Evolutionary conservation across 208 protist genomes (phyloP).

Genomic region (Porcisia hertigi): DNA sequence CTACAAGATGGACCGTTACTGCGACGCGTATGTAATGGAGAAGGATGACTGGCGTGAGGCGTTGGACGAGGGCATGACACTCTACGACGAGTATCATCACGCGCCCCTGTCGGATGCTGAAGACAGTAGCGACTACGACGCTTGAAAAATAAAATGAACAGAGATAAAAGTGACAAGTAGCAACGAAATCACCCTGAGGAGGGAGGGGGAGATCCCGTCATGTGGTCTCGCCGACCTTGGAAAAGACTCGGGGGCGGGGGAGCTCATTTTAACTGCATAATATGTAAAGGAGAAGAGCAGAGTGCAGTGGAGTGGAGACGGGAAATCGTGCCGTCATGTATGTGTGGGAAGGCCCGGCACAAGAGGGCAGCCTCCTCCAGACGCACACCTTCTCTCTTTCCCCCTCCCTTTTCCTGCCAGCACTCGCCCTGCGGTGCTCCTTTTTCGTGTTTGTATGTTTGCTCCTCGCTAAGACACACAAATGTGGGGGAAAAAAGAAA

Average conservation of each 20-base stretch:
- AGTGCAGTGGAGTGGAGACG: background rate
- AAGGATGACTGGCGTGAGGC: constrained; percentile 77
- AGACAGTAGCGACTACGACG: constrained; percentile 22
- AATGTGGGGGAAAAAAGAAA: background rate
- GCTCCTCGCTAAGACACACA: too few species aligned
- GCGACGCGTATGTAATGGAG: constrained; percentile 60
- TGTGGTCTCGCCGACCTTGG: background rate
- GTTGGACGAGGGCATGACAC: constrained; percentile 59
- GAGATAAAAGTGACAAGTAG: background rate
- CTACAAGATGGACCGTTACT: constrained; percentile 43
- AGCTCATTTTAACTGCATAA: too few species aligned
- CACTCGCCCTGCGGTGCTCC: background rate
- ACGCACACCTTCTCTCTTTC: background rate
- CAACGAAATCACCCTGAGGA: background rate
- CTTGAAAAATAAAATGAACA: background rate
- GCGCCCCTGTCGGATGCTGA: constrained; percentile 38
- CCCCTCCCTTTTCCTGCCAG: background rate
- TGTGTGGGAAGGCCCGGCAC: background rate
- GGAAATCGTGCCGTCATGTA: too few species aligned
- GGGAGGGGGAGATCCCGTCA: background rate
- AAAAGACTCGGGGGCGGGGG: too few species aligned
- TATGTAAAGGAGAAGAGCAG: background rate
- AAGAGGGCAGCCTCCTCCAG: background rate
- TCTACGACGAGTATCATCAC: constrained; percentile 82
- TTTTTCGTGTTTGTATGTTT: background rate